Percentiles rank a stretch among this genome's conserved stretches.
Evolutionary conservation across 2,329 filamentous ascomycete genomes (phyloP).

Genomic region (Pseudopyrenochaeta lycopersici): DNA sequence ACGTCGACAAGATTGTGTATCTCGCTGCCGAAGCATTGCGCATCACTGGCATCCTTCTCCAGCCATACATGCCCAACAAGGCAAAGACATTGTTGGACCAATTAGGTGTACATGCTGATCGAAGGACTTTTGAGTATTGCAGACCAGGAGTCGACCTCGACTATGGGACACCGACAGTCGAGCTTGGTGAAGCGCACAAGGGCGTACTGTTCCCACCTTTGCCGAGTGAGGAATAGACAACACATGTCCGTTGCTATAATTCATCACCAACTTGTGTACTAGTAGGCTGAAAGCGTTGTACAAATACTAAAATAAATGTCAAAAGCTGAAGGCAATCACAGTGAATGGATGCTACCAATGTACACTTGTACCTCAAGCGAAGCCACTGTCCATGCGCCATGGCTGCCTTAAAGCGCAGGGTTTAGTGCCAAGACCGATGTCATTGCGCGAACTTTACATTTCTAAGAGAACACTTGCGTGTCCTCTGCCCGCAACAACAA

Average conservation of each 20-base stretch:
- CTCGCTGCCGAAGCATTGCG: slow-evolving; percentile 78
- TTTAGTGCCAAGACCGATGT: slow-evolving; percentile 31
- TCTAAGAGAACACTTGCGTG: slow-evolving; percentile 9
- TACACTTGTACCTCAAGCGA: no score
- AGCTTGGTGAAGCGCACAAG: slow-evolving; percentile 53
- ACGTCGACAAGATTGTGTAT: slow-evolving; percentile 66
- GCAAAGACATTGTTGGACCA: slow-evolving; percentile 76
- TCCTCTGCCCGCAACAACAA: slow-evolving; percentile 4
- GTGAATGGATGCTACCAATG: no score
- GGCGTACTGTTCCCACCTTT: slow-evolving; percentile 62
- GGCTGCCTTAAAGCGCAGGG: slow-evolving; percentile 7
- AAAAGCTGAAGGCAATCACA: no score
- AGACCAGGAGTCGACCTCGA: slow-evolving; percentile 68
- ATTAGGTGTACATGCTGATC: slow-evolving; percentile 72
- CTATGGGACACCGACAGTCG: slow-evolving; percentile 68
- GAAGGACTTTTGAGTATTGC: slow-evolving; percentile 71
- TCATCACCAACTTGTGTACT: background rate
- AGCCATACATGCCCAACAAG: slow-evolving; percentile 90
- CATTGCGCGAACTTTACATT: slow-evolving; percentile 29
- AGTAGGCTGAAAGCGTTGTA: background rate
- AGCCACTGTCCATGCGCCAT: no score
- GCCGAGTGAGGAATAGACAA: slow-evolving; percentile 31
- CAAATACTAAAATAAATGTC: background rate
- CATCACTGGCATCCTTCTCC: slow-evolving; percentile 82
- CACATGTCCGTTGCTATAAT: background rate